These are phyloP conservation scores for Trichoderma guizhouense DNA, from an alignment of 2,329 filamentous ascomycete species.

Conservation along the genomic window DNA sequence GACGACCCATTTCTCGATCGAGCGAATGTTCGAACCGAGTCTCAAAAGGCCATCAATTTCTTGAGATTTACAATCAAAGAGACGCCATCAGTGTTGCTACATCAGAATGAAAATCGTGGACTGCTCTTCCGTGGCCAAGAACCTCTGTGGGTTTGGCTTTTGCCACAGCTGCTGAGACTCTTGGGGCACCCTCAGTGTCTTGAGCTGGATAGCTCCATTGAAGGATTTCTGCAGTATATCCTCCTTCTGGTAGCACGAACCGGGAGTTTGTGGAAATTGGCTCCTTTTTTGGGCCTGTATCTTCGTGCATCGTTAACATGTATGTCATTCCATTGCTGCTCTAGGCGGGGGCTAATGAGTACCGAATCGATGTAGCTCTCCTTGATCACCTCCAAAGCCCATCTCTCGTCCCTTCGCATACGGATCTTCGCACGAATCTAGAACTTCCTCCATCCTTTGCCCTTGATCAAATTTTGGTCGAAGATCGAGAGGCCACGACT, in stretches of 20 bases:
- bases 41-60: slow-evolving; percentile 72
- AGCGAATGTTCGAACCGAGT: slow-evolving; percentile 55
- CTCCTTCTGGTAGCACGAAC: slow-evolving; percentile 44
- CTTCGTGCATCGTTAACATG: slow-evolving; percentile 47
- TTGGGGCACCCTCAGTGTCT: slow-evolving; percentile 51
- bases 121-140: slow-evolving; percentile 55
- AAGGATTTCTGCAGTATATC: slow-evolving; percentile 49
- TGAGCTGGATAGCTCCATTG: slow-evolving; percentile 49
- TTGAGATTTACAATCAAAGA: slow-evolving; percentile 71
- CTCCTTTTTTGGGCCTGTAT: slow-evolving; percentile 44
- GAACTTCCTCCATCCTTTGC: slow-evolving; percentile 40
- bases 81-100: slow-evolving; percentile 65
- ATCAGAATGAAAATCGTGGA: slow-evolving; percentile 37
- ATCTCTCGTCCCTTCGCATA: slow-evolving; percentile 26
- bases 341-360: background rate
- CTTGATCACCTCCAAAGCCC: slow-evolving; percentile 36
- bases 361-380: slow-evolving; percentile 26
- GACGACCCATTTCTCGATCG: slow-evolving; percentile 65
- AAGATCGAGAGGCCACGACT: slow-evolving; percentile 23
- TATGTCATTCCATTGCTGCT: slow-evolving; percentile 30
- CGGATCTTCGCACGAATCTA: slow-evolving; percentile 29
- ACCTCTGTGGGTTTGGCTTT: slow-evolving; percentile 64
- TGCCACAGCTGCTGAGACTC: slow-evolving; percentile 55
- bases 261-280: slow-evolving; percentile 47
- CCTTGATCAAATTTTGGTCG: slow-evolving; percentile 35